These are phyloP conservation scores for Colletotrichum sp. DNA, from an alignment of 2,329 filamentous ascomycete species.

Conservation along the genomic window DNA sequence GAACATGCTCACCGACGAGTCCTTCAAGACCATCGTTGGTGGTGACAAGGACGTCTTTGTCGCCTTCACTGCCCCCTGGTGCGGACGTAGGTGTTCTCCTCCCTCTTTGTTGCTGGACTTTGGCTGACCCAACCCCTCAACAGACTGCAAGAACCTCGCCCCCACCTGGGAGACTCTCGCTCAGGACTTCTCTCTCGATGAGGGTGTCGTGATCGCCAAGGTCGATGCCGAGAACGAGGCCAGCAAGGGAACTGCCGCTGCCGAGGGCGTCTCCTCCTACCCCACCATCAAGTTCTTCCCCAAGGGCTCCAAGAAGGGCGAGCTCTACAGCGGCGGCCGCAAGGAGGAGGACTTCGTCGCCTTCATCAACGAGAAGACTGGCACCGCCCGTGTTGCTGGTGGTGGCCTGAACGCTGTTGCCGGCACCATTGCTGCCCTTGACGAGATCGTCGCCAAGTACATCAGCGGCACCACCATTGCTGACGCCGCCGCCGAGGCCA, in stretches of 20 bases:
- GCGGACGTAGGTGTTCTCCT: conserved; percentile 77
- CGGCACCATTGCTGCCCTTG: conserved; percentile 82
- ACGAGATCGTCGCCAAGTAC: conserved; percentile 78
- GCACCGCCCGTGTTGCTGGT: conserved; percentile 82
- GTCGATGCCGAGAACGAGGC: conserved; percentile 91
- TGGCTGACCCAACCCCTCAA: conserved; percentile 5
- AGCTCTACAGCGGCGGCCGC: conserved; percentile 78
- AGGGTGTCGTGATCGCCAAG: conserved; percentile 86
- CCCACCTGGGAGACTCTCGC: conserved; percentile 91
- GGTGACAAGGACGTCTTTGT: conserved; percentile 89
- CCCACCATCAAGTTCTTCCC: conserved; percentile 99
- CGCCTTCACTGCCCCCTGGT: conserved; percentile 98
- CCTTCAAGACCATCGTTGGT: conserved; percentile 80
- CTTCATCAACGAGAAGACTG: conserved; percentile 88
- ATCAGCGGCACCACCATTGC: conserved; percentile 65
- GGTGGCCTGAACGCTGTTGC: conserved; percentile 80
- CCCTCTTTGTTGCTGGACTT: background rate
- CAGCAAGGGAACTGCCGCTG: conserved; percentile 77
- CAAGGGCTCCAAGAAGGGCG: conserved; percentile 75
- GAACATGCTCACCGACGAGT: conserved; percentile 78
- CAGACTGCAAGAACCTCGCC: conserved; percentile 96
- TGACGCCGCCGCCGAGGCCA: conserved; percentile 72
- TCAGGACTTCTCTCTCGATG: conserved; percentile 78
- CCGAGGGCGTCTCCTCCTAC: conserved; percentile 83
- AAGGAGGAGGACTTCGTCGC: conserved; percentile 76